Evolutionary conservation across 768 basidiomycete species (phyloP).

Genomic region (Trametes coccinea): DNA sequence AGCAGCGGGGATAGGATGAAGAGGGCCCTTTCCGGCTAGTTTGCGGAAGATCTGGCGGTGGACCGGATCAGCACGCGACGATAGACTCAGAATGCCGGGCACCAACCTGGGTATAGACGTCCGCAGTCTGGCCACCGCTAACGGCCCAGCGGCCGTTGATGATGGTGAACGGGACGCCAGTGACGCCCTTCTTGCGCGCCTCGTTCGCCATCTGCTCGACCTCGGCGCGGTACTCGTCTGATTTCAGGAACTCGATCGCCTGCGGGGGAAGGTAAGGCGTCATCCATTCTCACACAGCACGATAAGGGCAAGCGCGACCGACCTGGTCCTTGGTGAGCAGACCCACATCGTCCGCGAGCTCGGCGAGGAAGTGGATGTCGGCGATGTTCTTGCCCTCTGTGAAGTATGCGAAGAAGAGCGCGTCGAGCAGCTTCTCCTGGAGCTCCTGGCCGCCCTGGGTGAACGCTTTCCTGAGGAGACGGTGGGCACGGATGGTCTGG

Average conservation of each 20-base stretch:
- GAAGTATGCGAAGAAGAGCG: constrained; percentile 66
- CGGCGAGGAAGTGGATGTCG: constrained; percentile 57
- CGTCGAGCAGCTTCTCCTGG: constrained; percentile 57
- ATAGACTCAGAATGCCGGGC: not conserved
- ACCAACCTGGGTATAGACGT: constrained; percentile 67
- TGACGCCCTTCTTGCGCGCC: constrained; percentile 66
- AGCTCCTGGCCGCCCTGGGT: constrained; percentile 57
- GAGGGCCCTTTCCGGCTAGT: constrained; percentile 37
- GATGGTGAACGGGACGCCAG: constrained; percentile 78
- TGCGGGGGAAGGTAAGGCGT: constrained; percentile 31
- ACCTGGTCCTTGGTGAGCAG: constrained; percentile 66
- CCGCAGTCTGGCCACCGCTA: constrained; percentile 70
- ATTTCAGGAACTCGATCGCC: constrained; percentile 64
- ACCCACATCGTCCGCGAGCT: constrained; percentile 53
- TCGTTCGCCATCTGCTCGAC: constrained; percentile 62
- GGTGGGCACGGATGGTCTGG: constrained; percentile 70
- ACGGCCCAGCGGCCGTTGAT: constrained; percentile 80
- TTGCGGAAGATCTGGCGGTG: constrained; percentile 47
- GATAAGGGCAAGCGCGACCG: constrained; percentile 24
- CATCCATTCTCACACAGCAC: constrained; percentile 12
- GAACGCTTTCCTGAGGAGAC: constrained; percentile 70
- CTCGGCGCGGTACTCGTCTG: constrained; percentile 64
- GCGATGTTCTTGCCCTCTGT: constrained; percentile 65
- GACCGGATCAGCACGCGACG: constrained; percentile 7
- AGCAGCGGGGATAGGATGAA: constrained; percentile 16